Base-by-base conservation (phyloP, 1,284 basidiomycete species). In the Rhodotorula sp. region DNA sequence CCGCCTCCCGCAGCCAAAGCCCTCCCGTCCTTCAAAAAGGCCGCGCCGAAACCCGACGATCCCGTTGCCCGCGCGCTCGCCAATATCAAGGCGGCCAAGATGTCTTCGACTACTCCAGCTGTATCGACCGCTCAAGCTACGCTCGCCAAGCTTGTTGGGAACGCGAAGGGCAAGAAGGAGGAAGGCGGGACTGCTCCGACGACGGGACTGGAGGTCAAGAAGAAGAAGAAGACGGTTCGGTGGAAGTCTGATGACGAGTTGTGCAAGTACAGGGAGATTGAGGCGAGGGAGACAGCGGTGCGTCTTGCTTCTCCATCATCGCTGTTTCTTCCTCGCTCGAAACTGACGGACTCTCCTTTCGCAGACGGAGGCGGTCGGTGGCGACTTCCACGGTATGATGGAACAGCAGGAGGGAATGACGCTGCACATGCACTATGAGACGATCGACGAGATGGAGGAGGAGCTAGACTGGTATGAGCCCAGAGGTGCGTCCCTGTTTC, bases 401-500 rank as follows among this genome's bases (percentile, higher is more conserved):
- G 62, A 71, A 13, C 34, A 61, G 60, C 65, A 69, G 34, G 72
- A 73, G 49, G 72, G 68, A 2, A 27, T 60, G 62, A 54, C 51
- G 48, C 48, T 69, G 1, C 51, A 27, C 9, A 46, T 66, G 68
- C 68, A 73, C 48, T 27, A 68, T 24, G 68, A 67, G 34, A 36
- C 54, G 54, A 36, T 8, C n/a, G 62, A 61, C 9, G 68, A 60
- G 8, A 65, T 72, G 66, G 71, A 70, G 13, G 68, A 70, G 48
- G 68, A 68, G 11, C 57, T 73, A 2, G 61, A 68, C 1, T 74
- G 62, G 61, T 74, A 72, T 54, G 48, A 59, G 39, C 73, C 73
- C 1, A 17, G 59, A 24, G 46, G 73, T 74, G 52, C 34, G 71
- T 65, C 13, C 3, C 6, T 27, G 17, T 34, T 36, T 39, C 17